Percentiles rank a stretch among this genome's conserved stretches.
phyloP scores from a whole-genome alignment of 164 flowering plant genomes.

The Platanus orientalis region DNA sequence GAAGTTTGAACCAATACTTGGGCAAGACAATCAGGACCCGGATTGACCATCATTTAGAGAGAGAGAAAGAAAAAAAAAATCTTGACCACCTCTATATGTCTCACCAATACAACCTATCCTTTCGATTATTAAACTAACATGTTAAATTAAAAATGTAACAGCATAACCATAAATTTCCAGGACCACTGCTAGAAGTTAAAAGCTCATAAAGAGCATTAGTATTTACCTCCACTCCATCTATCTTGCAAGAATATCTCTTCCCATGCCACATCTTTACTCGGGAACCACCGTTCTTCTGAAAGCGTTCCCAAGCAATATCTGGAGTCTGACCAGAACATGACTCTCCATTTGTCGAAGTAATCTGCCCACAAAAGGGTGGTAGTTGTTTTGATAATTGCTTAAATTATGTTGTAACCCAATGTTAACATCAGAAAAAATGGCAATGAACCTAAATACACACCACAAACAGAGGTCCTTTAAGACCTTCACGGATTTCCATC shows the following conservation, averaged over 20 bases:
- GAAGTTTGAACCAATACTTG: neutral
- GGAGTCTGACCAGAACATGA: slow-evolving; percentile 80
- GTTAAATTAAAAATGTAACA: neutral
- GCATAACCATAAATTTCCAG: neutral
- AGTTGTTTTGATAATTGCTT: neutral
- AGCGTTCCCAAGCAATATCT: slow-evolving; percentile 74
- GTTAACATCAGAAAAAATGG: neutral
- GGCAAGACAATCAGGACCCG: too few relatives aligned
- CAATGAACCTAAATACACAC: slow-evolving; percentile 32
- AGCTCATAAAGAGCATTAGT: neutral
- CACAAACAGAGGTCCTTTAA: slow-evolving; percentile 75
- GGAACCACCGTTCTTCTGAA: slow-evolving; percentile 59
- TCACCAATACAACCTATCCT: too few relatives aligned
- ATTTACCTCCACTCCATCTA: slow-evolving; percentile 81
- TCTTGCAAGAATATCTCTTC: slow-evolving; percentile 74
- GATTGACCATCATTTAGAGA: too few relatives aligned
- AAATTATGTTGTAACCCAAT: neutral
- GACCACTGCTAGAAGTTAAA: neutral
- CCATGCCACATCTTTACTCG: slow-evolving; percentile 54
- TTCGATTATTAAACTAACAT: neutral
- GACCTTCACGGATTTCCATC: slow-evolving; percentile 80
- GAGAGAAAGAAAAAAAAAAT: too few relatives aligned
- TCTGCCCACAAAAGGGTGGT: slow-evolving; percentile 30
- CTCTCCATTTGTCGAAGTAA: slow-evolving; percentile 54
- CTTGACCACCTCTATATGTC: too few relatives aligned